Evolutionary conservation across 2,329 filamentous ascomycete genomes (phyloP), one percentile per base, ranked within the genome.

Genomic region (Akanthomyces lecanii): DNA sequence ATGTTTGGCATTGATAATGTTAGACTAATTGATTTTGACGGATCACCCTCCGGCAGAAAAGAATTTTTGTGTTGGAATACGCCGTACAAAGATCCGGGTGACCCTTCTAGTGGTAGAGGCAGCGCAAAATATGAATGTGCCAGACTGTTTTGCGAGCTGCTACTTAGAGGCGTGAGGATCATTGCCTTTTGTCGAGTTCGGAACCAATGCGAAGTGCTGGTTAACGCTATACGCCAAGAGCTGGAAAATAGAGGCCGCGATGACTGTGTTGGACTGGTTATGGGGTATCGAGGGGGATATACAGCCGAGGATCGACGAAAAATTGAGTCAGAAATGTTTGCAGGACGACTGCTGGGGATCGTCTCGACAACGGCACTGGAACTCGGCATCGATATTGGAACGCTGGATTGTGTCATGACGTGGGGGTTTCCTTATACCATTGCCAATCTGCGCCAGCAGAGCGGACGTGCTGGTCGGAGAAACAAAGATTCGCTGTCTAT

Each of bases 21-120:
- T 16, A 86, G 83, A 63, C 75, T 98, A 51, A 89, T 94, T 0
- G 92, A 97, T 71, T 93, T 90, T 70, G 95, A 99, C 71, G 95
- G 95, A 1, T 97, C 93, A 0, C 95, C 95, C 0, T 92, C 92
- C 6, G 76, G 94, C 0, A 83, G 92, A 25, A 98, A 98, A 72
- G 94, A 98, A 70, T 98, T 98, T 63, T 72, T 99, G 7, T 98
- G 93, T 74, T 99, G 95, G 95, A 98, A 99, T 69, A 97, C 94
- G 0, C 95, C 95, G 0, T 97, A 87, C 75, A 96, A 92, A 73
- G 94, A 97, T 68, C 92, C 94, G 0, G 84, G 82, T 1, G 94
- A 98, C 74, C 90, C 92, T 10, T 86, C 89, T 0, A 96, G 91
- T 69, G 94, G 95, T 1, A 86, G 95, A 63, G 91, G 91, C 16